A percentile compares a stretch with the other conserved stretches of the same genome.
Evolutionary conservation across 2,329 filamentous ascomycete species (phyloP).

Genomic region (Lecanicillium sp.): DNA sequence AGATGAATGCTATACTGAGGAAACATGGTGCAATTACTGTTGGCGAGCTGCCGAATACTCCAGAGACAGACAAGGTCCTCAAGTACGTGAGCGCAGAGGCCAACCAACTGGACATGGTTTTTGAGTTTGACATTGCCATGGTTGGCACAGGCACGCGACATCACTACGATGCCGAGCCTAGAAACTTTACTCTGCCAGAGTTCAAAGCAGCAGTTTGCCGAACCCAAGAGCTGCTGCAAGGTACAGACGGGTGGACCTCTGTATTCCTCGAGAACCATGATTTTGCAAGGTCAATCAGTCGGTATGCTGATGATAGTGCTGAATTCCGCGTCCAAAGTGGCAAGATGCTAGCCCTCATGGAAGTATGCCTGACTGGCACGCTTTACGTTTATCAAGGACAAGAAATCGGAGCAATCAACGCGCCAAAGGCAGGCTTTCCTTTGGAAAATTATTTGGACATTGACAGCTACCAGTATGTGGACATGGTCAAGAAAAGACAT

Average conservation of each 20-base stretch:
- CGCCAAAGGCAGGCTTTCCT: constrained; percentile 48
- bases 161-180: constrained; percentile 41
- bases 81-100: constrained; percentile 50
- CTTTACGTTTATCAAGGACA: constrained; percentile 61
- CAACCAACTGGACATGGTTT: constrained; percentile 60
- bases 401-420: constrained; percentile 56
- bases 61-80: constrained; percentile 47
- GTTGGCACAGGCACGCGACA: constrained; percentile 44
- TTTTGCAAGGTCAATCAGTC: constrained; percentile 48
- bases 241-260: constrained; percentile 53
- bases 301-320: constrained; percentile 42
- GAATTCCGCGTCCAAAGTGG: constrained; percentile 38
- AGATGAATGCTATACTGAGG: constrained; percentile 54
- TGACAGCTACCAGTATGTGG: constrained; percentile 35
- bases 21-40: constrained; percentile 60
- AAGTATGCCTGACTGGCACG: constrained; percentile 46
- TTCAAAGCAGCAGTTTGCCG: constrained; percentile 38
- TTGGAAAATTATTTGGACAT: constrained; percentile 44
- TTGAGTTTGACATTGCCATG: constrained; percentile 58
- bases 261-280: constrained; percentile 60
- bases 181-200: constrained; percentile 36
- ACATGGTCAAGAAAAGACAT: constrained; percentile 20
- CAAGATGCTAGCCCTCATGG: constrained; percentile 51
- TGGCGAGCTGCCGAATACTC: constrained; percentile 59
- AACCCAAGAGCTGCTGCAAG: constrained; percentile 43